Percentiles rank a stretch among this genome's conserved stretches.
Conservation (phyloP, 176 grass and related monocot species). For the Saccharum spontaneum region DNA sequence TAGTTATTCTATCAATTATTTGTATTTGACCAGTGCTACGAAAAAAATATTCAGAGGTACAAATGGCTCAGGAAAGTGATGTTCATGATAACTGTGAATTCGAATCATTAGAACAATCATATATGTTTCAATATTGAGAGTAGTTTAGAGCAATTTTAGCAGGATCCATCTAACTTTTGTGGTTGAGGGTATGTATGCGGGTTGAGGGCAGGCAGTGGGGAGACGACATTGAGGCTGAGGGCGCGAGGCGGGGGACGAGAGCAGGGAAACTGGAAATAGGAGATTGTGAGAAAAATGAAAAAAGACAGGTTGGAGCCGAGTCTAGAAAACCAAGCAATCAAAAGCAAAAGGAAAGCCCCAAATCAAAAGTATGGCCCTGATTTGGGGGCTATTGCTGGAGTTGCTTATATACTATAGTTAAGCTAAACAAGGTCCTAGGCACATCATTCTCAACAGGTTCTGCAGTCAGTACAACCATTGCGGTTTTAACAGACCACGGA, state of each 20-base stretch:
- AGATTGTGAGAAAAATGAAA: not conserved
- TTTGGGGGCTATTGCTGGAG: not conserved
- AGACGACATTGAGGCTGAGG: not conserved
- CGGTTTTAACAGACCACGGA: not conserved
- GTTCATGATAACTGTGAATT: not conserved
- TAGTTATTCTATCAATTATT: not conserved
- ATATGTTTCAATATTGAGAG: not conserved
- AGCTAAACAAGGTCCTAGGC: not conserved
- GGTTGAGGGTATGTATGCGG: not conserved
- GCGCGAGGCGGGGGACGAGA: not conserved
- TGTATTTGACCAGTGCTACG: not conserved
- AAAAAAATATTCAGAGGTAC: not conserved
- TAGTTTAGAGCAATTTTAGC: not conserved
- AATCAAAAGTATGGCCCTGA: not conserved
- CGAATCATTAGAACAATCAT: not conserved
- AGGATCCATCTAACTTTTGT: not conserved
- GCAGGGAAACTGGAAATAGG: not conserved
- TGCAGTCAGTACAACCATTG: not conserved
- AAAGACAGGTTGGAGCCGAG: not conserved
- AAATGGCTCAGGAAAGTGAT: not conserved
- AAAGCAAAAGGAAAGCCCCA: not conserved
- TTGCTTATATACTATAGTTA: not conserved
- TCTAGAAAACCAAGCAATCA: not conserved
- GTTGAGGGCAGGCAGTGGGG: not conserved
- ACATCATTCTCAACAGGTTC: not conserved